phyloP scores from a whole-genome alignment of 495 filamentous ascomycete genomes.

The Penicillium manginii region DNA sequence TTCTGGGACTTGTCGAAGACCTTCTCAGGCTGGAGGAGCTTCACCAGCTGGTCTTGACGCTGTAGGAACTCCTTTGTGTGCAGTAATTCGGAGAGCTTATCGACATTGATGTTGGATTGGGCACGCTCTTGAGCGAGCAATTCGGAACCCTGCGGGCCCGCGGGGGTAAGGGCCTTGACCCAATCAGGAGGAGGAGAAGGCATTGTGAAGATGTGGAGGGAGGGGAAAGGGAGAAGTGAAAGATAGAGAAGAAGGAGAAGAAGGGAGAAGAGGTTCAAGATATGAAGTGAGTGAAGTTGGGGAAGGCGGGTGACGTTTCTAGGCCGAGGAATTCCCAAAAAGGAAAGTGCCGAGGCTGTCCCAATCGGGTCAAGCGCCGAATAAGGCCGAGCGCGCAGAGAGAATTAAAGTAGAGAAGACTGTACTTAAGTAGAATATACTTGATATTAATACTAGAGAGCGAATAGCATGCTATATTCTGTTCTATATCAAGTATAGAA shows the following conservation, averaged over 20 bases:
- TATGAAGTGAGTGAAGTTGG: constrained; percentile 16
- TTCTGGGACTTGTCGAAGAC: constrained; percentile 74
- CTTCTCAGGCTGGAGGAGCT: constrained; percentile 59
- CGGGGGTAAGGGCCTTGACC: constrained; percentile 66
- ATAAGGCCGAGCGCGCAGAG: not conserved
- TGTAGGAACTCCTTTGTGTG: constrained; percentile 60
- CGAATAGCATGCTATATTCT: too few species aligned
- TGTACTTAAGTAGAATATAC: too few species aligned
- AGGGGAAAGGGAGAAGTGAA: constrained; percentile 1
- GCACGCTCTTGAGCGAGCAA: constrained; percentile 62
- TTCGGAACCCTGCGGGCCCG: constrained; percentile 62
- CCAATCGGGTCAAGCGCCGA: constrained; percentile 2
- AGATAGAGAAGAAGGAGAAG: constrained; percentile 13
- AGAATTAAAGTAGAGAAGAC: not conserved
- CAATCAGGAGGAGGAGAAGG: constrained; percentile 58
- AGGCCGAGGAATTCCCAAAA: constrained; percentile 28
- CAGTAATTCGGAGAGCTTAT: constrained; percentile 62
- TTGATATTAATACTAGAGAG: too few species aligned
- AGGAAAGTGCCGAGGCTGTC: constrained; percentile 29
- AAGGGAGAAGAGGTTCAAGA: constrained; percentile 21
- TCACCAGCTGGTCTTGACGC: constrained; percentile 55
- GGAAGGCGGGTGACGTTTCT: constrained; percentile 4
- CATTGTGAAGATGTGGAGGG: constrained; percentile 18
- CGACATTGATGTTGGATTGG: constrained; percentile 60
- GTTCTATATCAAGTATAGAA: not conserved